Base-by-base conservation (phyloP, 345 rosid species). In the Salix dunnii region DNA sequence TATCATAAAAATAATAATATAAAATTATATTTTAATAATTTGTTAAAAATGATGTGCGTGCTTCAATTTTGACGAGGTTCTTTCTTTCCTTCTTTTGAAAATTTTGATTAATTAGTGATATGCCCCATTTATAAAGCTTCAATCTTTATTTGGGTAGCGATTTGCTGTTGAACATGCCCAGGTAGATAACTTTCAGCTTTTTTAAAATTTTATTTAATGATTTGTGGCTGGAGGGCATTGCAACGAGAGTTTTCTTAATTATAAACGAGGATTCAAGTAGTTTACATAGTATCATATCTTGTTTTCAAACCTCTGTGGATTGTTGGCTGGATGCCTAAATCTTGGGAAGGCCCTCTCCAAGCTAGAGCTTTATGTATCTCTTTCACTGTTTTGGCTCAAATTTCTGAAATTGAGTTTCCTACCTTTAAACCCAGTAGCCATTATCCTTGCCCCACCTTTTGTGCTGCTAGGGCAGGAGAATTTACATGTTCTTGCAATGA, bases 11-110 rank as follows among this genome's bases (percentile, higher is more conserved):
- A n/a, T n/a, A n/a, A n/a, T n/a, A n/a, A n/a, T n/a, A n/a, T n/a
- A n/a, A n/a, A n/a, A n/a, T n/a, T n/a, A n/a, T n/a, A n/a, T n/a
- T n/a, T n/a, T n/a, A n/a, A n/a, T n/a, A n/a, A n/a, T n/a, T n/a
- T n/a, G n/a, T n/a, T n/a, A n/a, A n/a, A n/a, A n/a, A n/a, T n/a
- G n/a, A n/a, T n/a, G 96, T 94, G 84, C 84, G 95, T 78, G 74
- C 77, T 80, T 55, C 30, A 20, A 53, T 53, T 21, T 8, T 20
- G 60, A 53, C 25, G 58, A 31, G 35, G 76, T 68, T 79, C 46
- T 20, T 51, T 1, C 9, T 58, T 71, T 28, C 31, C 0, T 18
- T 38, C 4, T 73, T 73, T 76, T 78, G 53, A 49, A 42, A 42
- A 58, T 72, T 48, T 53, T 53, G 75, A 42, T 61, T 73, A 53